These are phyloP conservation scores for Fusarium ambrosium DNA, from an alignment of 2,329 filamentous ascomycete genomes.

Conservation along the genomic window DNA sequence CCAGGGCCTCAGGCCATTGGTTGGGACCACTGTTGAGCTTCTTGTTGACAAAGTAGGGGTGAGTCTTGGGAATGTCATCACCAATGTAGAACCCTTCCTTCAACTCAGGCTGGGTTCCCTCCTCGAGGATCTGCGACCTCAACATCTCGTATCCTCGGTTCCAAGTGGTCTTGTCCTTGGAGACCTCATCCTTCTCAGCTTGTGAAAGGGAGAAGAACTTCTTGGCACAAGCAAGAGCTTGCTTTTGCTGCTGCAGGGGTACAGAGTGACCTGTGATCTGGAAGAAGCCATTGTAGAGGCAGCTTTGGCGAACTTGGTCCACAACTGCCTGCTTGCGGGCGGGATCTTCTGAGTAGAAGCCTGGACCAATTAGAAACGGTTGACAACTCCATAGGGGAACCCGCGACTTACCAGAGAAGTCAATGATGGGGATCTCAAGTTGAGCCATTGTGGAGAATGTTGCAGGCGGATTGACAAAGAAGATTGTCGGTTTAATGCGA, in stretches of 20 bases:
- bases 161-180: slow-evolving; percentile 54
- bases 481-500: not conserved
- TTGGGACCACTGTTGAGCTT: slow-evolving; percentile 59
- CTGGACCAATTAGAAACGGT: slow-evolving; percentile 9
- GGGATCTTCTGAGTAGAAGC: slow-evolving; percentile 40
- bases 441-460: slow-evolving; percentile 20
- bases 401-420: slow-evolving; percentile 44
- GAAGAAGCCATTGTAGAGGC: slow-evolving; percentile 65
- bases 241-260: slow-evolving; percentile 54
- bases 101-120: slow-evolving; percentile 59
- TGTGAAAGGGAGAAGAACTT: slow-evolving; percentile 63
- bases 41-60: slow-evolving; percentile 58
- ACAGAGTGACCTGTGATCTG: slow-evolving; percentile 65
- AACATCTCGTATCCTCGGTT: slow-evolving; percentile 66
- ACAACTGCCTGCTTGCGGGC: slow-evolving; percentile 43
- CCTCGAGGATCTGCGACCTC: slow-evolving; percentile 60
- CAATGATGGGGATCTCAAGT: slow-evolving; percentile 47
- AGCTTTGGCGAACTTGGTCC: slow-evolving; percentile 56
- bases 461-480: not conserved
- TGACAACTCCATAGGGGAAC: not conserved
- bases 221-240: slow-evolving; percentile 57
- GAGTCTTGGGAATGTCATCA: slow-evolving; percentile 55
- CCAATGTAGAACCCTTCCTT: slow-evolving; percentile 58
- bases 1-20: slow-evolving; percentile 57
- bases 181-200: slow-evolving; percentile 59